phyloP scores from a whole-genome alignment of 768 basidiomycete species.

The Cystofilobasidium bisporidii region DNA sequence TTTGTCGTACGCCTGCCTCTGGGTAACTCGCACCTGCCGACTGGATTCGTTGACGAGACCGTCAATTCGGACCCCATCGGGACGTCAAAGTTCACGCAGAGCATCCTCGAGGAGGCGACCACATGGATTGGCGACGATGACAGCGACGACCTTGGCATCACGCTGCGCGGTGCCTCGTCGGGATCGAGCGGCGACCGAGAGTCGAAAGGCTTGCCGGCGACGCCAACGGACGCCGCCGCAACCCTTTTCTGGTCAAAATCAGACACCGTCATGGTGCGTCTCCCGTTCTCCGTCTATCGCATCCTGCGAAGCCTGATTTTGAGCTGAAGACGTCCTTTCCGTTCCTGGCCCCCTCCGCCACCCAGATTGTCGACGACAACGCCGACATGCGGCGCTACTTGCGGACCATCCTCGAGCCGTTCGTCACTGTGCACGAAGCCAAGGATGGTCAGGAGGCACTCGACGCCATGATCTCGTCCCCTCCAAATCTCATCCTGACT shows the following conservation, averaged over 20 bases:
- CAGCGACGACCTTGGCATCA: background rate
- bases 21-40: conserved; percentile 38
- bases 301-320: too few species aligned
- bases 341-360: too few species aligned
- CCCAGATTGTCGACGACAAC: background rate
- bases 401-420: conserved; percentile 36
- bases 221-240: background rate
- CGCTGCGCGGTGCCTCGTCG: too few species aligned
- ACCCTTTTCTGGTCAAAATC: background rate
- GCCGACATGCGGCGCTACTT: conserved; percentile 15
- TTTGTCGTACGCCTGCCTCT: conserved; percentile 41
- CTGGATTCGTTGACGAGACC: background rate
- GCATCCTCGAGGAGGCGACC: conserved; percentile 7
- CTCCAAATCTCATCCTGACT: conserved; percentile 40
- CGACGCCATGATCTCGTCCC: conserved; percentile 15
- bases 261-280: background rate
- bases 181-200: too few species aligned
- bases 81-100: background rate
- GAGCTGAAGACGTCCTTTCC: too few species aligned
- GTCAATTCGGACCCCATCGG: background rate
- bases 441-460: conserved; percentile 29
- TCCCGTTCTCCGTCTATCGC: background rate
- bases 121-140: background rate
- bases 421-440: conserved; percentile 38
- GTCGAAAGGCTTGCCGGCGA: background rate